Evolutionary conservation across 139 green algal genomes (phyloP).

Genomic region (Marvania coccoides): DNA sequence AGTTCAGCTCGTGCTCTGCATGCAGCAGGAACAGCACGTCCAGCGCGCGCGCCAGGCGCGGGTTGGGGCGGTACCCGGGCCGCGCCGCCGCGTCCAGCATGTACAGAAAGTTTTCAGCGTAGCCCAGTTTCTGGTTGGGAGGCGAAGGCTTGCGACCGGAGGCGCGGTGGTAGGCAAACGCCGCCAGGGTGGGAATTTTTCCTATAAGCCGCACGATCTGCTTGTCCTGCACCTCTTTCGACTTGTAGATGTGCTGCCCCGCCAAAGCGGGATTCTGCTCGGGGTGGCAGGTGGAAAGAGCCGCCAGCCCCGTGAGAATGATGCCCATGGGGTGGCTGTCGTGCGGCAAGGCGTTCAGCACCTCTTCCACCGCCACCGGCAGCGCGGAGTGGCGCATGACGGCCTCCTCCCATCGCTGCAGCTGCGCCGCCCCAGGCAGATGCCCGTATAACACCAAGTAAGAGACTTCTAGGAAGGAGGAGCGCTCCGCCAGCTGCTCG

Average conservation of each 20-base stretch:
- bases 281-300: conserved; percentile 77
- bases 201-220: conserved; percentile 88
- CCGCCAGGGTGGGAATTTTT: conserved; percentile 86
- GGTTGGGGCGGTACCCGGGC: conserved; percentile 77
- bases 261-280: conserved; percentile 89
- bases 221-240: conserved; percentile 84
- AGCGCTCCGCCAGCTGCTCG: conserved; percentile 84
- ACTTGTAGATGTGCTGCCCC: conserved; percentile 87
- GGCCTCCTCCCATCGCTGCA: conserved; percentile 59
- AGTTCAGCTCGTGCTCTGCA: conserved; percentile 99
- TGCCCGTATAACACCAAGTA: conserved; percentile 85
- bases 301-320: conserved; percentile 72
- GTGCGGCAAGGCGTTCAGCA: conserved; percentile 70
- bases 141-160: conserved; percentile 63
- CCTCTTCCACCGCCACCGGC: conserved; percentile 64
- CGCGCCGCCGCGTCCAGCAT: conserved; percentile 84
- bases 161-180: conserved; percentile 87
- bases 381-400: conserved; percentile 82
- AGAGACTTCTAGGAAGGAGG: conserved; percentile 76
- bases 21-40: conserved; percentile 98
- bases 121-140: conserved; percentile 82
- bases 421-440: conserved; percentile 54
- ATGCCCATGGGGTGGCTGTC: conserved; percentile 93
- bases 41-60: conserved; percentile 63
- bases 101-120: conserved; percentile 93